Evolutionary conservation across 2,329 filamentous ascomycete genomes (phyloP).

Genomic region (Colletotrichum lindemuthianum): DNA sequence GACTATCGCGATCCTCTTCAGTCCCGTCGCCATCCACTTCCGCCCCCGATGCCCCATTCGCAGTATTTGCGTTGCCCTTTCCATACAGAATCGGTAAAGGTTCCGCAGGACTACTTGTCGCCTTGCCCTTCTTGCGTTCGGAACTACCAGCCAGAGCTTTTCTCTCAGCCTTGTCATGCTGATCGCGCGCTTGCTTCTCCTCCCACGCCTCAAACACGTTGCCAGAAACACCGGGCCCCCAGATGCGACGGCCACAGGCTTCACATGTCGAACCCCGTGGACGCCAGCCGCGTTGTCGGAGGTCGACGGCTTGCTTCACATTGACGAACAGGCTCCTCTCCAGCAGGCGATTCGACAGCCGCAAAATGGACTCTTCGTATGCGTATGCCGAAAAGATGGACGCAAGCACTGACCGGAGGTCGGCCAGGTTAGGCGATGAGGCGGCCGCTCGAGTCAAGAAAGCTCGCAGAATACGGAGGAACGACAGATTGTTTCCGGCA

Average conservation of each 20-base stretch:
- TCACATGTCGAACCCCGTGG: conserved; percentile 89
- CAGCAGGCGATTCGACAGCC: conserved; percentile 84
- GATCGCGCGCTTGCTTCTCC: conserved; percentile 62
- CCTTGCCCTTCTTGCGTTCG: conserved; percentile 54
- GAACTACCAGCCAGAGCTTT: conserved; percentile 45
- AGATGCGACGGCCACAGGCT: conserved; percentile 81
- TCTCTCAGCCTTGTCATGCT: conserved; percentile 55
- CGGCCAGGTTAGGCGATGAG: conserved; percentile 85
- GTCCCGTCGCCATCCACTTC: conserved; percentile 50
- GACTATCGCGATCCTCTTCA: conserved; percentile 48
- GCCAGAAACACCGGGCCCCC: conserved; percentile 86
- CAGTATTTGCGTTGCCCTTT: conserved; percentile 67
- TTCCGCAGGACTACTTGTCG: conserved; percentile 39
- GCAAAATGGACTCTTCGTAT: conserved; percentile 90
- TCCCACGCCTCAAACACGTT: conserved; percentile 87
- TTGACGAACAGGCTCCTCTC: conserved; percentile 90
- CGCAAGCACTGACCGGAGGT: conserved; percentile 83
- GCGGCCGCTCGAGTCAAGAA: conserved; percentile 86
- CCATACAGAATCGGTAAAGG: conserved; percentile 45
- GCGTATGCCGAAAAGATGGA: conserved; percentile 96
- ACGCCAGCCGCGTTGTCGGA: conserved; percentile 88
- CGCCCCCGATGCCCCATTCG: conserved; percentile 54
- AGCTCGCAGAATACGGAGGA: conserved; percentile 86
- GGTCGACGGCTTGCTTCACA: conserved; percentile 77
- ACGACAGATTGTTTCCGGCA: conserved; percentile 73